Conservation (phyloP, 78 protist species). For the Dictyostelium citrinum region DNA sequence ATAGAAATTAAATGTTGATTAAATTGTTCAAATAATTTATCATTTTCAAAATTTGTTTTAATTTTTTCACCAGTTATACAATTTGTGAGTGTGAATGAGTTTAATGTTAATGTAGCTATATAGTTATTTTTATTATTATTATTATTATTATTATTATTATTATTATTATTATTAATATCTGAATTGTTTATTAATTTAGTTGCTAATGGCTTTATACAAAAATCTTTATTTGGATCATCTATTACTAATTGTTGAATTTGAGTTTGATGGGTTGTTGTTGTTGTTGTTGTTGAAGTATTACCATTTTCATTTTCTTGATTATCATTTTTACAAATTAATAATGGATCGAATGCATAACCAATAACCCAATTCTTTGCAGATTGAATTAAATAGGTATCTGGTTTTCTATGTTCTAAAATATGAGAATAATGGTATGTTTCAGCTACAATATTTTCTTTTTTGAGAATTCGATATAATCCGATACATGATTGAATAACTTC, state of each 20-base stretch:
- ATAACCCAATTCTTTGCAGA: not conserved
- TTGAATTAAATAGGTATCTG: not conserved
- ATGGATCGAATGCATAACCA: not conserved
- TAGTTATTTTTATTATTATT: too few relatives aligned
- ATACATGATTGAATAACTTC: not conserved
- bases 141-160: too few relatives aligned
- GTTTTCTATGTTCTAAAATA: not conserved
- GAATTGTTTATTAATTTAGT: not conserved
- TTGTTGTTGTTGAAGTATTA: not conserved
- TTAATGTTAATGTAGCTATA: not conserved
- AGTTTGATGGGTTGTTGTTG: not conserved
- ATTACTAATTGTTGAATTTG: not conserved
- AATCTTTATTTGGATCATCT: not conserved
- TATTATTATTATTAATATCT: not conserved
- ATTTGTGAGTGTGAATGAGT: not conserved
- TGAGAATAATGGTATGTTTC: not conserved
- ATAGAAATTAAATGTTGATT: not conserved
- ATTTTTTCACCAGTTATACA: not conserved
- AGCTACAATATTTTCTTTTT: not conserved
- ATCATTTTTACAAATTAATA: not conserved
- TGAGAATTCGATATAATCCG: not conserved
- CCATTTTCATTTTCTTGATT: not conserved
- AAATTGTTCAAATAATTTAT: not conserved
- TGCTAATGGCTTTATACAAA: not conserved
- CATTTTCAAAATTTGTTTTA: not conserved